Evolutionary conservation across 2,329 filamentous ascomycete genomes (phyloP).

Genomic region (Torrubiellomyces zombiae): DNA sequence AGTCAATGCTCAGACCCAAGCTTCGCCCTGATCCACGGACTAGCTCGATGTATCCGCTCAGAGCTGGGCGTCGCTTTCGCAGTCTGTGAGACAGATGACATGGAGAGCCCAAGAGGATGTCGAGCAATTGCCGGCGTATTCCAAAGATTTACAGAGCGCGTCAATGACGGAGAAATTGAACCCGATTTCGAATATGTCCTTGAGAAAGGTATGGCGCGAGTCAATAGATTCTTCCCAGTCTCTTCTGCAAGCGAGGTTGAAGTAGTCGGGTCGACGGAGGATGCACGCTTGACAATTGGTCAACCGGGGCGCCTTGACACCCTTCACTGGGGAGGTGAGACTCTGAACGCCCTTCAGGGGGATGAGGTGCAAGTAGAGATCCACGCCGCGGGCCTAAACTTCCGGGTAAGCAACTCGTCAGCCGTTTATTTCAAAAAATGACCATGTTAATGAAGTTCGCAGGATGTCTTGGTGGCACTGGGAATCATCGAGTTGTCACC

Average conservation of each 20-base stretch:
- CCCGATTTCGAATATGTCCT: slow-evolving; percentile 3
- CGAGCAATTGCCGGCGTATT: neutral
- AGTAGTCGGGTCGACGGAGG: neutral
- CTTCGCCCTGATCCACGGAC: slow-evolving; percentile 11
- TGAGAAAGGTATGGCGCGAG: neutral
- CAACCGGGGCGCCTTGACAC: slow-evolving; percentile 1
- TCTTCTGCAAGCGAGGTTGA: neutral
- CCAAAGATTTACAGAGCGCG: neutral
- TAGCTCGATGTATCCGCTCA: slow-evolving; percentile 10
- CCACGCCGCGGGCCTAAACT: slow-evolving; percentile 2
- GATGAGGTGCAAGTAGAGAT: slow-evolving; percentile 2
- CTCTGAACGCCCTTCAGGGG: neutral
- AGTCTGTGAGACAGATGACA: slow-evolving; percentile 11
- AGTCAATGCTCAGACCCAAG: slow-evolving; percentile 11
- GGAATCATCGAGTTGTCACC: slow-evolving; percentile 1
- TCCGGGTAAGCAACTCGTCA: neutral
- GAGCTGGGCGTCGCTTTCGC: slow-evolving; percentile 11
- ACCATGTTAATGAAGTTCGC: slow-evolving; percentile 1
- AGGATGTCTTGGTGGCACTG: slow-evolving; percentile 3
- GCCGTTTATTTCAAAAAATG: neutral
- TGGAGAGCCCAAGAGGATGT: neutral
- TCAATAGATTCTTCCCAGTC: slow-evolving; percentile 2
- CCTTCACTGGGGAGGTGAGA: neutral
- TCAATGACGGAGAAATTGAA: neutral
- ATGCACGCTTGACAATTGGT: neutral